Evolutionary conservation across 1,284 basidiomycete genomes (phyloP).

Genomic region (Melanopsichium pennsylvanicum): DNA sequence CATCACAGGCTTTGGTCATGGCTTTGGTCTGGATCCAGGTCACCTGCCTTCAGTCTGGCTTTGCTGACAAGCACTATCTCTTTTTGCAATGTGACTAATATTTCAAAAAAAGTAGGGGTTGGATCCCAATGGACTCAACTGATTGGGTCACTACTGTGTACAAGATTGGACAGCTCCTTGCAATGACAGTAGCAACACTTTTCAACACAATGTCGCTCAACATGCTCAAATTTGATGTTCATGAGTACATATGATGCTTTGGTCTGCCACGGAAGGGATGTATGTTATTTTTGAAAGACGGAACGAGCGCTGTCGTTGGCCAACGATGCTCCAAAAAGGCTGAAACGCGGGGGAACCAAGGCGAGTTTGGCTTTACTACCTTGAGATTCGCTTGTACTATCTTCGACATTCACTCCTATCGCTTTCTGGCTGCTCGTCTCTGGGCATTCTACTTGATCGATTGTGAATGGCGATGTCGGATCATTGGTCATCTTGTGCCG

Average conservation of each 20-base stretch:
- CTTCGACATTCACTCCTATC: conserved; percentile 20
- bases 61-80: too few relatives aligned
- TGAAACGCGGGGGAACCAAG: conserved; percentile 15
- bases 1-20: too few relatives aligned
- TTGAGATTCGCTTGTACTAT: neutral
- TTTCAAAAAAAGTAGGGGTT: too few relatives aligned
- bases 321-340: conserved; percentile 31
- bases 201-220: too few relatives aligned
- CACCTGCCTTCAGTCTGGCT: too few relatives aligned
- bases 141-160: too few relatives aligned
- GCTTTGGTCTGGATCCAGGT: too few relatives aligned
- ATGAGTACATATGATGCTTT: neutral
- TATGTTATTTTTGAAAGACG: conserved; percentile 25
- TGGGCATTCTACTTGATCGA: neutral
- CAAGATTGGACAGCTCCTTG: too few relatives aligned
- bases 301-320: conserved; percentile 39
- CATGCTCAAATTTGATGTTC: neutral
- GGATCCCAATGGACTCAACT: too few relatives aligned
- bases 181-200: too few relatives aligned
- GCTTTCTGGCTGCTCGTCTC: conserved; percentile 4
- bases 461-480: conserved; percentile 30
- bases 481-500: conserved; percentile 46
- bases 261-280: too few relatives aligned
- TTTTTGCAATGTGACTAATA: too few relatives aligned
- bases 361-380: neutral